Conservation (phyloP, 2,329 filamentous ascomycete species). For the Aschersonia sp. region DNA sequence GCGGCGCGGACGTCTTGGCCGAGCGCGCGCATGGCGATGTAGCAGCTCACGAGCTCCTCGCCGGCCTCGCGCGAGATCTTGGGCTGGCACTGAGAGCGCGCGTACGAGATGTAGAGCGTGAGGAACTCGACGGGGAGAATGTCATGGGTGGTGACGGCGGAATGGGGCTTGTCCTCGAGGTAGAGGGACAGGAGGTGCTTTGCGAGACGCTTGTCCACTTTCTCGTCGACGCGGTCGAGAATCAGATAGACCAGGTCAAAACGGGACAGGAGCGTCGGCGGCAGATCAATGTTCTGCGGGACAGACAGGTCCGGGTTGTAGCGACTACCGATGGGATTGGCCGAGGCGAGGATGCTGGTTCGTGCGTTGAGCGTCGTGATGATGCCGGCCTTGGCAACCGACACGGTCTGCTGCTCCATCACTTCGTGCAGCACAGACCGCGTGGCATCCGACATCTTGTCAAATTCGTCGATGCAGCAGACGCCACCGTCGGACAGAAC, state of each 20-base stretch:
- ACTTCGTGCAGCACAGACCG: slow-evolving; percentile 75
- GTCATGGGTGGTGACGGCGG: slow-evolving; percentile 58
- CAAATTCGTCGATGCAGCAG: slow-evolving; percentile 75
- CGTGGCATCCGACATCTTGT: slow-evolving; percentile 72
- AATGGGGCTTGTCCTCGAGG: slow-evolving; percentile 83
- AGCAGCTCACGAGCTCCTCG: slow-evolving; percentile 71
- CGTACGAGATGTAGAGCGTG: slow-evolving; percentile 94
- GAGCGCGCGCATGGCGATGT: slow-evolving; percentile 89
- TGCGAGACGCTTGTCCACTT: slow-evolving; percentile 73
- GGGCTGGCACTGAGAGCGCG: slow-evolving; percentile 73
- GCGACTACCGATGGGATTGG: slow-evolving; percentile 94
- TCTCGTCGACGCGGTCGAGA: slow-evolving; percentile 84
- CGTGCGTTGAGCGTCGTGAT: slow-evolving; percentile 92
- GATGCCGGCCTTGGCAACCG: slow-evolving; percentile 81
- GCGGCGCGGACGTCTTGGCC: slow-evolving; percentile 74
- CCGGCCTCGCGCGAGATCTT: slow-evolving; percentile 65
- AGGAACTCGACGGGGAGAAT: slow-evolving; percentile 89
- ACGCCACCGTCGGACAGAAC: slow-evolving; percentile 71
- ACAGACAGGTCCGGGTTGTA: slow-evolving; percentile 95
- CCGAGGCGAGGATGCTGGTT: slow-evolving; percentile 89
- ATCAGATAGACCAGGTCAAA: slow-evolving; percentile 97
- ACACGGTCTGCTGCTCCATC: slow-evolving; percentile 80
- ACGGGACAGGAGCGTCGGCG: slow-evolving; percentile 83
- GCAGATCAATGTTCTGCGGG: slow-evolving; percentile 94
- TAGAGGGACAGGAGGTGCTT: slow-evolving; percentile 94